Evolutionary conservation across 2,329 filamentous ascomycete species (phyloP).

Genomic region (Madurella fahalii): DNA sequence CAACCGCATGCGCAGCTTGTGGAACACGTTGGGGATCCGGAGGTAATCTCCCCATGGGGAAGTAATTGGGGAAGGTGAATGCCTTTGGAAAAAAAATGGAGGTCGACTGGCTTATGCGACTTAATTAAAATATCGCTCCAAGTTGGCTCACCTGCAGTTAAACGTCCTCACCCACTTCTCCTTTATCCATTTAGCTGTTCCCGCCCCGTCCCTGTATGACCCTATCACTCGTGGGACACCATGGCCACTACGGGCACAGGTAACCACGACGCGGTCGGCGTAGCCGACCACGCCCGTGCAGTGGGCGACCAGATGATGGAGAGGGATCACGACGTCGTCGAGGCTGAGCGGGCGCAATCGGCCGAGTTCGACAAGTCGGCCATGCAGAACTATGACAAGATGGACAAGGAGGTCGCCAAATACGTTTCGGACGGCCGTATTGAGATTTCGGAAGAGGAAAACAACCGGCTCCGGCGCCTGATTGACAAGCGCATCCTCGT

Average conservation of each 20-base stretch:
- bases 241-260: background rate
- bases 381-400: conserved; percentile 45
- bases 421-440: conserved; percentile 58
- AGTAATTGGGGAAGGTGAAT: conserved; percentile 3
- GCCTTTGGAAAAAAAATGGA: background rate
- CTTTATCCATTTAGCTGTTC: too few species aligned
- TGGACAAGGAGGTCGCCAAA: conserved; percentile 67
- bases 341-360: conserved; percentile 7
- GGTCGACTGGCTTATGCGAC: too few species aligned
- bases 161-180: too few species aligned
- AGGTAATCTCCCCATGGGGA: conserved; percentile 1
- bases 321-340: conserved; percentile 3
- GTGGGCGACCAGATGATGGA: background rate
- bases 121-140: too few species aligned
- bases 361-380: conserved; percentile 43
- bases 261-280: background rate
- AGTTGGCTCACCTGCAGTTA: too few species aligned
- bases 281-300: background rate
- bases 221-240: background rate
- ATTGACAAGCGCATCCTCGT: conserved; percentile 65
- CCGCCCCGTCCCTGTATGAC: background rate
- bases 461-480: conserved; percentile 55
- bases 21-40: background rate
- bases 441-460: conserved; percentile 56
- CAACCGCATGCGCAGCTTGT: background rate